These are phyloP conservation scores for Sanghuangporus baumii DNA, from an alignment of 1,284 basidiomycete genomes.

Conservation along the genomic window DNA sequence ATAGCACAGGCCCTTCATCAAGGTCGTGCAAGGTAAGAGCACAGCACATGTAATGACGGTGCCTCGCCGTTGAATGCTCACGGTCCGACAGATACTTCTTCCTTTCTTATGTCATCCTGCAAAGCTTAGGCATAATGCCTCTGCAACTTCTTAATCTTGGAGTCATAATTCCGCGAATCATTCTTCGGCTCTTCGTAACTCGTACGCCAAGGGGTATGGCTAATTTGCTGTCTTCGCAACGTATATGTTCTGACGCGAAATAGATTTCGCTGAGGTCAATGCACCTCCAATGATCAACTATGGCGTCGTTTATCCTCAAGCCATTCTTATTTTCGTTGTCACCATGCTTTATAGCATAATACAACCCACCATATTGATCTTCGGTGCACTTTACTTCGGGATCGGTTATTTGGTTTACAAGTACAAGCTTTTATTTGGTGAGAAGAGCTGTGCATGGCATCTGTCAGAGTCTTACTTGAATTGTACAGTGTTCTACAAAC, in stretches of 20 bases:
- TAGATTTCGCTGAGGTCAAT: conserved; percentile 94
- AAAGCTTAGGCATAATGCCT: conserved; percentile 92
- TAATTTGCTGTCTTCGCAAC: conserved; percentile 17
- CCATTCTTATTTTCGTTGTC: conserved; percentile 93
- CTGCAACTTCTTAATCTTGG: conserved; percentile 89
- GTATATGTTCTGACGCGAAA: conserved; percentile 4
- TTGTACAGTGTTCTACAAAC: conserved; percentile 84
- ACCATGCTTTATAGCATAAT: conserved; percentile 94
- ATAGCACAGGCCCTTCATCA: conserved; percentile 76
- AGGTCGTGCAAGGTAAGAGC: conserved; percentile 56
- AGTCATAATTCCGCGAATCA: conserved; percentile 69
- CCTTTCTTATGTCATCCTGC: conserved; percentile 91
- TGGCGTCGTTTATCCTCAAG: conserved; percentile 89
- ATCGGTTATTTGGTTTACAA: conserved; percentile 94
- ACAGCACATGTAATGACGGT: background rate
- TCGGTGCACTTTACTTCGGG: conserved; percentile 94
- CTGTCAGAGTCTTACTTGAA: background rate
- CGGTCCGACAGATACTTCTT: conserved; percentile 72
- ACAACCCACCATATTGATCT: conserved; percentile 89
- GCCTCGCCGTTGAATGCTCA: conserved; percentile 20
- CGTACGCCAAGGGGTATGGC: conserved; percentile 81
- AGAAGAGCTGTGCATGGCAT: conserved; percentile 23
- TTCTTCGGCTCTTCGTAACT: conserved; percentile 70
- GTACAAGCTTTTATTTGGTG: conserved; percentile 92
- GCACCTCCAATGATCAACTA: conserved; percentile 96